phyloP scores from a whole-genome alignment of 1,284 basidiomycete genomes.

The Sanghuangporus baumii region DNA sequence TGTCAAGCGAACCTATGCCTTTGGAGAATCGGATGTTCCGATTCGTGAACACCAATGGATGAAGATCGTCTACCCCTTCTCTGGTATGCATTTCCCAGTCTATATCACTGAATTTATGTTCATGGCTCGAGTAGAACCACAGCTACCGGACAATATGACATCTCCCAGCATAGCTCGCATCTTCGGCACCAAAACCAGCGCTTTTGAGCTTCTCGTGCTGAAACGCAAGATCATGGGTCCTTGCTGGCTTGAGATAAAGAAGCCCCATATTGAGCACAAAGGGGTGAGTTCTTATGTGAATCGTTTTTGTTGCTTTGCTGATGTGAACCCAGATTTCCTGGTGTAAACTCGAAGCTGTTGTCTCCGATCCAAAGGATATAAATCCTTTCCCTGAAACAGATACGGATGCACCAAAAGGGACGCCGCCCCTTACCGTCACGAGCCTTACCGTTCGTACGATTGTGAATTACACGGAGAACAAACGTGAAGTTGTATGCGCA shows the following conservation, averaged over 20 bases:
- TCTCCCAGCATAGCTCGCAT: constrained; percentile 85
- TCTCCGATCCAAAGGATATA: constrained; percentile 84
- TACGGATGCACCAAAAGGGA: constrained; percentile 67
- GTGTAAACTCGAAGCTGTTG: constrained; percentile 92
- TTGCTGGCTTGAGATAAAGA: constrained; percentile 90
- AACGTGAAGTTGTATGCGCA: constrained; percentile 86
- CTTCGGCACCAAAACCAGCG: constrained; percentile 89
- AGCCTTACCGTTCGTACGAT: constrained; percentile 88
- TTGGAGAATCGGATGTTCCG: constrained; percentile 83
- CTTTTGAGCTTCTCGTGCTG: constrained; percentile 93
- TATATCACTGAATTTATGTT: constrained; percentile 1
- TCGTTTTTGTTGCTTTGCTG: neutral
- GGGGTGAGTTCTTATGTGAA: constrained; percentile 47
- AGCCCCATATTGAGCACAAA: constrained; percentile 66
- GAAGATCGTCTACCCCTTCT: constrained; percentile 86
- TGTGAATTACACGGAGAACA: constrained; percentile 92
- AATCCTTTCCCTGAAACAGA: constrained; percentile 79
- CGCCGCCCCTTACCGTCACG: constrained; percentile 88
- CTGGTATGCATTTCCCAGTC: constrained; percentile 43
- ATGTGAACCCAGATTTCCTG: constrained; percentile 66
- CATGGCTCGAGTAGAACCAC: constrained; percentile 38
- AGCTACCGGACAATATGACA: constrained; percentile 65
- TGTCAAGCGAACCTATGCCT: constrained; percentile 90
- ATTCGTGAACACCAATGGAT: constrained; percentile 82
- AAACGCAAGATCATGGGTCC: constrained; percentile 99